These are phyloP conservation scores for Geranium brycei DNA, from an alignment of 345 rosid species.

Conservation along the genomic window DNA sequence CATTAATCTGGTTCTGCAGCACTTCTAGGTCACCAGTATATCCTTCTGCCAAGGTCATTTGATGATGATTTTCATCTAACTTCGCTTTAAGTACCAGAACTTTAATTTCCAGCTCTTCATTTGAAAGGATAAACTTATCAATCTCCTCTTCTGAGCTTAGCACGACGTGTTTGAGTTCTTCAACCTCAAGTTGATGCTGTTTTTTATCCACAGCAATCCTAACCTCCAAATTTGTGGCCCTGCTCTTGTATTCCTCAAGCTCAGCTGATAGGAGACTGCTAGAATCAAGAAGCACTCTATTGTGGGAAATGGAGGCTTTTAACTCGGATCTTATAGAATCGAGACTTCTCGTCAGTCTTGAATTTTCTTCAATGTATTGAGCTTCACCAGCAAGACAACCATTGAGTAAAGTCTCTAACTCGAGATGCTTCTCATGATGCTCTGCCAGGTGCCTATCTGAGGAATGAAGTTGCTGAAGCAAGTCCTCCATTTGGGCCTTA, in stretches of 20 bases:
- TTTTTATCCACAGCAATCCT: slow-evolving; percentile 20
- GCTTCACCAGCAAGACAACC: slow-evolving; percentile 39
- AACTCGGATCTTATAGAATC: slow-evolving; percentile 11
- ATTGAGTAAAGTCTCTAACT: slow-evolving; percentile 37
- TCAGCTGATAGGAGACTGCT: slow-evolving; percentile 3
- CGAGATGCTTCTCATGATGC: slow-evolving; percentile 41
- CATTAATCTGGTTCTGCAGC: slow-evolving; percentile 41
- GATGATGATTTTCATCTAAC: slow-evolving; percentile 36
- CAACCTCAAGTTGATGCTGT: slow-evolving; percentile 34
- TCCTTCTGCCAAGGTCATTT: slow-evolving; percentile 22
- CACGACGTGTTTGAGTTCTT: slow-evolving; percentile 36
- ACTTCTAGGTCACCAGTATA: slow-evolving; percentile 23
- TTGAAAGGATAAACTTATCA: slow-evolving; percentile 38
- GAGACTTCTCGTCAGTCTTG: slow-evolving; percentile 1
- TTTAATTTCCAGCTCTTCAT: slow-evolving; percentile 48
- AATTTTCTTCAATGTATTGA: slow-evolving; percentile 45
- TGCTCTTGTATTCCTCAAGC: slow-evolving; percentile 9
- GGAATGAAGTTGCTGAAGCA: slow-evolving; percentile 32
- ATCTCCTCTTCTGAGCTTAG: slow-evolving; percentile 38
- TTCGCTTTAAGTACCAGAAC: slow-evolving; percentile 39
- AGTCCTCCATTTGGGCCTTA: slow-evolving; percentile 30
- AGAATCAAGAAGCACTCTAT: slow-evolving; percentile 6
- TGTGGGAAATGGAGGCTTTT: slow-evolving; percentile 12
- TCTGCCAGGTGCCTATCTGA: slow-evolving; percentile 28
- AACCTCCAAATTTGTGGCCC: slow-evolving; percentile 10